phyloP scores from a whole-genome alignment of 2,329 filamentous ascomycete genomes.

The Neurospora sp. region DNA sequence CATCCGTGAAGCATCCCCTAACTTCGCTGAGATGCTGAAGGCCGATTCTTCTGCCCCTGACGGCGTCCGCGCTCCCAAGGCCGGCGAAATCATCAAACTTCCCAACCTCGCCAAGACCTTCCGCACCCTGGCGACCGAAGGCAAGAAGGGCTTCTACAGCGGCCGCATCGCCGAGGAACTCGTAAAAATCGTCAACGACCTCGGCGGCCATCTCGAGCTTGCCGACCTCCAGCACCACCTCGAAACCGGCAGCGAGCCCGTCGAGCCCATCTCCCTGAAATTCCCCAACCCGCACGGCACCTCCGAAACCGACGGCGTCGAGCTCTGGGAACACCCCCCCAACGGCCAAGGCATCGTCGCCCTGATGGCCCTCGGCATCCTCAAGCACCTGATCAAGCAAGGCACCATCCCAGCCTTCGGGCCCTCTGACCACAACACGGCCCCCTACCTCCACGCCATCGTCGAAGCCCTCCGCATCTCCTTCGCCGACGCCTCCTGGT shows the following conservation, averaged over 20 bases:
- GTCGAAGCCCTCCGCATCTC: slow-evolving; percentile 83
- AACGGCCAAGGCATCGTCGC: slow-evolving; percentile 96
- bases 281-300: slow-evolving; percentile 55
- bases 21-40: slow-evolving; percentile 82
- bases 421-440: slow-evolving; percentile 67
- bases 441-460: slow-evolving; percentile 72
- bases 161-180: slow-evolving; percentile 75
- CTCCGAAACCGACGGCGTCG: slow-evolving; percentile 44
- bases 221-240: slow-evolving; percentile 75
- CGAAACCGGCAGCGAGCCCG: slow-evolving; percentile 58
- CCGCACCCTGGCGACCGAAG: slow-evolving; percentile 63
- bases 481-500: slow-evolving; percentile 87
- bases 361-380: slow-evolving; percentile 84
- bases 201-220: slow-evolving; percentile 68
- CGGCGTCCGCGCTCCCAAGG: slow-evolving; percentile 62
- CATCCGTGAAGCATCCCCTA: slow-evolving; percentile 69
- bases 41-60: slow-evolving; percentile 55
- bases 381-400: slow-evolving; percentile 71
- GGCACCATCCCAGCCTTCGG: slow-evolving; percentile 66
- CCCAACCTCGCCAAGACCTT: slow-evolving; percentile 75
- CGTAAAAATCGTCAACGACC: slow-evolving; percentile 64
- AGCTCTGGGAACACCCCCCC: slow-evolving; percentile 93
- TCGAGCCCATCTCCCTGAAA: slow-evolving; percentile 74
- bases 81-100: slow-evolving; percentile 86
- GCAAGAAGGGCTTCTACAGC: slow-evolving; percentile 85